These are phyloP conservation scores for Botrytis squamosa DNA, from an alignment of 2,329 filamentous ascomycete genomes.

Conservation along the genomic window DNA sequence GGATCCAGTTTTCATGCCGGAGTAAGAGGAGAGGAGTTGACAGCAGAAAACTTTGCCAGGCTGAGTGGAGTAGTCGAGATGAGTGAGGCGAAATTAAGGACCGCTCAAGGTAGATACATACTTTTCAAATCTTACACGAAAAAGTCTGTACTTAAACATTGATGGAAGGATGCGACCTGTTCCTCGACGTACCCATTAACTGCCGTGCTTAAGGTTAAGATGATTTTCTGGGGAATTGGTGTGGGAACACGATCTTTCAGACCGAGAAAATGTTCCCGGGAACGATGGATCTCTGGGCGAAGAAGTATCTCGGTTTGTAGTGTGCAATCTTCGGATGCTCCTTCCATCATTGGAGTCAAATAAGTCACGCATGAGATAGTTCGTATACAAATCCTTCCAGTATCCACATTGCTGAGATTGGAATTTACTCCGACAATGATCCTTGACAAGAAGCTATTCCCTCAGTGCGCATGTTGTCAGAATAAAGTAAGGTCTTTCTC, in stretches of 20 bases:
- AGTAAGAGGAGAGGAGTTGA: conserved; percentile 17
- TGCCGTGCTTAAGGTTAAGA: background rate
- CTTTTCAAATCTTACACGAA: conserved; percentile 24
- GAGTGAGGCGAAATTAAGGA: conserved; percentile 27
- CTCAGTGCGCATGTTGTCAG: background rate
- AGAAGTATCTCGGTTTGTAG: background rate
- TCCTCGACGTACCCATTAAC: background rate
- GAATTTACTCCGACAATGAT: background rate
- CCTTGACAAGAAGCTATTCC: background rate
- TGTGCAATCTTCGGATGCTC: background rate
- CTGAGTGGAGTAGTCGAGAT: conserved; percentile 30
- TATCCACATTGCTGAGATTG: background rate
- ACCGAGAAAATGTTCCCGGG: background rate
- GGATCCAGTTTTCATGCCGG: background rate
- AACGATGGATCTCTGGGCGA: background rate
- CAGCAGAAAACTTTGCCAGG: conserved; percentile 27
- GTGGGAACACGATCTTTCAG: background rate
- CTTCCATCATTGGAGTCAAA: background rate
- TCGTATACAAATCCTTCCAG: conserved; percentile 1
- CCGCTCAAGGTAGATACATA: conserved; percentile 31
- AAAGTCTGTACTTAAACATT: background rate
- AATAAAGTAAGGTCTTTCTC: background rate
- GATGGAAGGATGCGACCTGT: background rate
- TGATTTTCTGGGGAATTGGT: background rate
- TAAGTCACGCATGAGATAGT: background rate